These are phyloP conservation scores for Boletus sensibilis DNA, from an alignment of 768 basidiomycete species.

Conservation along the genomic window DNA sequence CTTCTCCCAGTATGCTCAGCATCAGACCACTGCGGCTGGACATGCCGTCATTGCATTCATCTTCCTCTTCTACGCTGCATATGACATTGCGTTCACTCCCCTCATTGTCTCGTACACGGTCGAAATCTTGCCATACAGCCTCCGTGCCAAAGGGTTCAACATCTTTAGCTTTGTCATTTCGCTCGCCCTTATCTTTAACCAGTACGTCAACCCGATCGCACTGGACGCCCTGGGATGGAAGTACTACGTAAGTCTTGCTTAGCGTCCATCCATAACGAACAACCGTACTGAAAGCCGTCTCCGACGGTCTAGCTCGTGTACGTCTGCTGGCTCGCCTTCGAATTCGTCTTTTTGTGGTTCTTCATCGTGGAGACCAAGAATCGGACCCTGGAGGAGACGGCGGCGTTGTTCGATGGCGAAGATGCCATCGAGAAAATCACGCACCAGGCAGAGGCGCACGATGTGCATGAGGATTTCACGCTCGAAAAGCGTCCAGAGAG, in stretches of 20 bases:
- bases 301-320: slow-evolving; percentile 53
- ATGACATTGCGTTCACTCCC: slow-evolving; percentile 83
- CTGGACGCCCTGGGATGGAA: slow-evolving; percentile 65
- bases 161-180: slow-evolving; percentile 80
- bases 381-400: slow-evolving; percentile 79
- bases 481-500: slow-evolving; percentile 20
- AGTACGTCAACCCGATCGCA: slow-evolving; percentile 84
- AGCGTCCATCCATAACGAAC: not conserved
- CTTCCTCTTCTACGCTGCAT: slow-evolving; percentile 77
- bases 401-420: slow-evolving; percentile 74
- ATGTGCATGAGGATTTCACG: slow-evolving; percentile 12
- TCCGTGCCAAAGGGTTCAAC: slow-evolving; percentile 86
- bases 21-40: slow-evolving; percentile 43
- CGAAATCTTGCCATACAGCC: slow-evolving; percentile 79
- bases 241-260: slow-evolving; percentile 55
- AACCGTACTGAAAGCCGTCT: not conserved
- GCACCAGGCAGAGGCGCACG: slow-evolving; percentile 23
- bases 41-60: slow-evolving; percentile 81
- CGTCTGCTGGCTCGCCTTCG: slow-evolving; percentile 65
- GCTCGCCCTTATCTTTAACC: slow-evolving; percentile 82
- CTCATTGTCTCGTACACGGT: slow-evolving; percentile 85
- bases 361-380: slow-evolving; percentile 72
- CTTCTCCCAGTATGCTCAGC: slow-evolving; percentile 54
- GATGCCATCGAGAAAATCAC: slow-evolving; percentile 43
- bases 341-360: slow-evolving; percentile 63